Percentiles rank a stretch among this genome's conserved stretches.
These are phyloP conservation scores for Rhizopus arrhizus DNA, from an alignment of 371 early-diverging fungal genomes.

Conservation along the genomic window DNA sequence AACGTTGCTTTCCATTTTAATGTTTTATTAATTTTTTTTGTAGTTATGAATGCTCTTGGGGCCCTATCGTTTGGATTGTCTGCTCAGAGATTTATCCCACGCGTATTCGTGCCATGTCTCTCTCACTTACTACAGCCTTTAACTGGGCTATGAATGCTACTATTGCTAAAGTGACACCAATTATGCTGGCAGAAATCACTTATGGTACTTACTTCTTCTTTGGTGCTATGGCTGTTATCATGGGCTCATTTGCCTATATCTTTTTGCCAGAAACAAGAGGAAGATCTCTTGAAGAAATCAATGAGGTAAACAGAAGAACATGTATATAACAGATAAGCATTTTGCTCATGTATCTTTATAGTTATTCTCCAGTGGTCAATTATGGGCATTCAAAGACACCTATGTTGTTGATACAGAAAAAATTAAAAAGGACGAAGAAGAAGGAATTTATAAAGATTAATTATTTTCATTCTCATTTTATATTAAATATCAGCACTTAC, in stretches of 20 bases:
- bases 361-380: conserved; percentile 14
- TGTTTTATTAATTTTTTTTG: no score
- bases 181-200: conserved; percentile 48
- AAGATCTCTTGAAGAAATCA: conserved; percentile 63
- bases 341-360: not conserved
- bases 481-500: not conserved
- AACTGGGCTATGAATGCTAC: conserved; percentile 66
- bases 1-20: not conserved
- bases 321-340: no score
- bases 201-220: conserved; percentile 61
- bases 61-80: conserved; percentile 71
- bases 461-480: not conserved
- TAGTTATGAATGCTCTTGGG: conserved; percentile 65
- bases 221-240: conserved; percentile 47
- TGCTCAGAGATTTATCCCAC: conserved; percentile 68
- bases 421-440: conserved; percentile 29
- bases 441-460: conserved; percentile 27
- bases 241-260: conserved; percentile 46
- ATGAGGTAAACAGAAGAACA: conserved; percentile 11
- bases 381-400: conserved; percentile 27
- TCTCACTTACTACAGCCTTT: conserved; percentile 58
- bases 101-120: conserved; percentile 46
- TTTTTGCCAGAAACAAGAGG: conserved; percentile 72
- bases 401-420: conserved; percentile 22
- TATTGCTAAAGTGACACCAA: conserved; percentile 53